Evolutionary conservation across 2,329 filamentous ascomycete genomes (phyloP), one percentile per base, ranked within the genome.

Genomic region (Neocatenulostroma microsporum): DNA sequence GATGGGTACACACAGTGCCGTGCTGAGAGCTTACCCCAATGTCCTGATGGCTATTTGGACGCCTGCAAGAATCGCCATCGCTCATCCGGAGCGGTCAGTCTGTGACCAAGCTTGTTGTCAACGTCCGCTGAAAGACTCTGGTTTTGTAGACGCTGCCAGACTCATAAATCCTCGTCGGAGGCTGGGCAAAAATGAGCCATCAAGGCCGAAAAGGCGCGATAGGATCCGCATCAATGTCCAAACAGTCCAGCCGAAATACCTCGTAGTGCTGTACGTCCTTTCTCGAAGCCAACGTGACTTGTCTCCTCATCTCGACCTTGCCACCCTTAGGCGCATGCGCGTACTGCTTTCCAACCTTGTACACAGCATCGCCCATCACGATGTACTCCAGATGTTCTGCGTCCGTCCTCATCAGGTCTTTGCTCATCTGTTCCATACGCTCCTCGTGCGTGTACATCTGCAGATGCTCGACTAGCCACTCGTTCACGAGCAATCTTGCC

Each of bases 191-290:
- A 9, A 24, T n/a, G 12, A 28, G 29, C 10, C 5, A 3, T 41
- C 34, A 41, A 30, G 25, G 30, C 13, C n/a, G 31, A 21, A 46
- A 50, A 2, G 39, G 32, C 25, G 36, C 36, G 18, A 51, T 31
- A 1, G 49, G 49, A 21, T 56, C 53, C 1, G 39, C 45, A 24
- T 27, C 38, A 18, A 61, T 38, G 34, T 58, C 56, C 26, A 58
- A 36, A 27, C 14, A 49, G 43, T 70, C 67, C 55, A 67, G 44
- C 2, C 59, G 56, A 63, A 64, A 70, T 29, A 70, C 66, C 37
- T 67, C 64, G 18, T 65, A 51, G 40, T 63, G 47, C 30, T 57
- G 52, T 1, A 67, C 62, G 26, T 57, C 61, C 4, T 60, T 58
- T 38, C 46, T 40, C n/a, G 45, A 48, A 2, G 61, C 51, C 29